Conservation (phyloP, 1,139 yeast species). For the Suhomyces terraborum region DNA sequence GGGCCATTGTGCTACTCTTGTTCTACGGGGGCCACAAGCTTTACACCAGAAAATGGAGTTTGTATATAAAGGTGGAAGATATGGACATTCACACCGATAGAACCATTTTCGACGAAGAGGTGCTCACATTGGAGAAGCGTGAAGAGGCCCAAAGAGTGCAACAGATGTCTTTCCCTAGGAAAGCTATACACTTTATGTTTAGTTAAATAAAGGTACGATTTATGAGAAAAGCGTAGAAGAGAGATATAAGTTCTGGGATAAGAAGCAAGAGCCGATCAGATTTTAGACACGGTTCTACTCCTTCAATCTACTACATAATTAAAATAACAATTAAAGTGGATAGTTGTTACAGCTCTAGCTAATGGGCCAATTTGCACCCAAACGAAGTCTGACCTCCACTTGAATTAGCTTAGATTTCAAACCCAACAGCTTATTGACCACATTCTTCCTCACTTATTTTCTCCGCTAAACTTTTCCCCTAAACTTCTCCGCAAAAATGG, state of each 20-base stretch:
- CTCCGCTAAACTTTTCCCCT: no score
- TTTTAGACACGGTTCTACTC: no score
- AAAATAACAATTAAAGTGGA: no score
- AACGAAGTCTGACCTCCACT: no score
- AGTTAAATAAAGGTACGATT: slow-evolving; percentile 13
- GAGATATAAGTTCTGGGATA: background rate
- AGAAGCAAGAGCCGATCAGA: no score
- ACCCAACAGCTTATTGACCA: no score
- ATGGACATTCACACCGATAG: slow-evolving; percentile 39
- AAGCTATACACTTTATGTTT: slow-evolving; percentile 26
- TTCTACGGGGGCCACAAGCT: slow-evolving; percentile 41
- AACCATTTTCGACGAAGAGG: slow-evolving; percentile 41
- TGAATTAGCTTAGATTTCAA: no score
- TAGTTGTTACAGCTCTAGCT: no score
- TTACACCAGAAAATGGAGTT: slow-evolving; percentile 36
- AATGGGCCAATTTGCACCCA: no score
- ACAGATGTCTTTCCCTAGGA: slow-evolving; percentile 29
- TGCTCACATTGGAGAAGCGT: slow-evolving; percentile 38
- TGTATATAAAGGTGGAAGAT: slow-evolving; percentile 33
- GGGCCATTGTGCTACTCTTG: slow-evolving; percentile 36
- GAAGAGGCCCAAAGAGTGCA: slow-evolving; percentile 34
- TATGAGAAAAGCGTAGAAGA: background rate
- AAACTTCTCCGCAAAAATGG: no score
- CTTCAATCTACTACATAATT: no score
- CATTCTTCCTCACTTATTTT: no score